Conservation (phyloP, 805 yeast genomes). For the Nakazawaea populi region DNA sequence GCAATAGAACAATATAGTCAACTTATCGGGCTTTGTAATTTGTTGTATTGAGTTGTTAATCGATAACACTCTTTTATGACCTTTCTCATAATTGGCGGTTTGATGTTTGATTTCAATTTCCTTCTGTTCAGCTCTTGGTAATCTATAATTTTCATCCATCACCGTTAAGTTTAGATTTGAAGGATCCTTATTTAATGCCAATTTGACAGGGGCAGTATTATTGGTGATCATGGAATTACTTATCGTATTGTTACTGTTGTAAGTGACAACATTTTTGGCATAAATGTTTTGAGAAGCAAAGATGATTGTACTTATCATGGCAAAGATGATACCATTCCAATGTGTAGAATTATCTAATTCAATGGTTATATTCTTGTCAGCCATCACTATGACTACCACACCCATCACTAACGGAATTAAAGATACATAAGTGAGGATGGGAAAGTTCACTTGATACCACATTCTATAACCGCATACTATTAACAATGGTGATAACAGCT, state of each 20-base stretch:
- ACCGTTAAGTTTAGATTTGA: slow-evolving; percentile 7
- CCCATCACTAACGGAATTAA: slow-evolving; percentile 47
- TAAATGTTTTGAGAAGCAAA: slow-evolving; percentile 86
- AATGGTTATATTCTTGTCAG: slow-evolving; percentile 19
- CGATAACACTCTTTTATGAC: background rate
- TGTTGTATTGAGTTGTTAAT: slow-evolving; percentile 6
- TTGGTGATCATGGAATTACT: slow-evolving; percentile 9
- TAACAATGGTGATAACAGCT: slow-evolving; percentile 60
- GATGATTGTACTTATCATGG: slow-evolving; percentile 60
- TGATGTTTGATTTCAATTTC: slow-evolving; percentile 18
- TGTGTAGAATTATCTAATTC: slow-evolving; percentile 23
- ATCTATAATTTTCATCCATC: slow-evolving; percentile 9
- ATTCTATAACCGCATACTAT: slow-evolving; percentile 52
- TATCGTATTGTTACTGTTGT: slow-evolving; percentile 20
- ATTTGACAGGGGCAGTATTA: slow-evolving; percentile 20
- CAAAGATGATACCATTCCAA: slow-evolving; percentile 60
- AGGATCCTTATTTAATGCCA: slow-evolving; percentile 16
- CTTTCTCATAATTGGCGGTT: slow-evolving; percentile 7
- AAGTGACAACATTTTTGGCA: slow-evolving; percentile 74
- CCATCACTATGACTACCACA: slow-evolving; percentile 42
- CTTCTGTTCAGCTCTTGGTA: slow-evolving; percentile 15
- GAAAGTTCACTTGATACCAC: slow-evolving; percentile 43
- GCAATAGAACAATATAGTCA: slow-evolving; percentile 76
- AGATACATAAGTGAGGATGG: slow-evolving; percentile 44
- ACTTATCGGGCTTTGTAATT: slow-evolving; percentile 59